Evolutionary conservation across 805 yeast species (phyloP), one percentile per base, ranked within the genome.

Genomic region (Saccharomycopsis fermentans): DNA sequence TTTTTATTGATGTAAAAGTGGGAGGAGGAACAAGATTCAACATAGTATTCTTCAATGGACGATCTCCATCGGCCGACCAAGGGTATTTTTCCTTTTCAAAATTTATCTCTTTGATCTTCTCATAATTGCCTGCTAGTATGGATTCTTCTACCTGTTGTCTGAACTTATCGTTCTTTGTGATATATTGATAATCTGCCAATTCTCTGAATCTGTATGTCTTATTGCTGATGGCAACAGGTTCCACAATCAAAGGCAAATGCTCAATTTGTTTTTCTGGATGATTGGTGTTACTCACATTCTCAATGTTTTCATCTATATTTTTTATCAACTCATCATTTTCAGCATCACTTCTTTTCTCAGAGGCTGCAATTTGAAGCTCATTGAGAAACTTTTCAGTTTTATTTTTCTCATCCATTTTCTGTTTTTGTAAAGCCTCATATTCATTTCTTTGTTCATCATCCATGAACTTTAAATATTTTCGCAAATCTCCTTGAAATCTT

Each of bases 101-200:
- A 26, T 69, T 66, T 16, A 82, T 70, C 6, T 67, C 59, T 56
- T 72, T 72, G 59, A 82, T 78, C 34, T 73, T 67, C 1, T 67
- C 67, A 26, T 76, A 69, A 62, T 79, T 69, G 6, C 81, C 79
- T 0, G 68, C 60, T 43, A 73, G 73, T 3, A 83, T 64, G 1
- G 83, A 73, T 1, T 64, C 58, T 37, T 71, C 65, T 54, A 79
- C 70, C 24, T 67, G 73, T 6, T 69, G 62, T 1, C 79, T 76
- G 61, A 83, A 79, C 1, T 73, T 68, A 14, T 86, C 84, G 64
- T 80, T 77, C 55, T 77, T 78, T 12, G 90, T 80, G 35, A 80
- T 73, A 63, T 81, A 79, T 69, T 94, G 98, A 69, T 90, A 92
- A 70, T 91, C 98, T 0, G 92, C 84, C 77, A 90, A 81, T 63